Conservation (phyloP, 1,284 basidiomycete species). For the Tilletia setariae region DNA sequence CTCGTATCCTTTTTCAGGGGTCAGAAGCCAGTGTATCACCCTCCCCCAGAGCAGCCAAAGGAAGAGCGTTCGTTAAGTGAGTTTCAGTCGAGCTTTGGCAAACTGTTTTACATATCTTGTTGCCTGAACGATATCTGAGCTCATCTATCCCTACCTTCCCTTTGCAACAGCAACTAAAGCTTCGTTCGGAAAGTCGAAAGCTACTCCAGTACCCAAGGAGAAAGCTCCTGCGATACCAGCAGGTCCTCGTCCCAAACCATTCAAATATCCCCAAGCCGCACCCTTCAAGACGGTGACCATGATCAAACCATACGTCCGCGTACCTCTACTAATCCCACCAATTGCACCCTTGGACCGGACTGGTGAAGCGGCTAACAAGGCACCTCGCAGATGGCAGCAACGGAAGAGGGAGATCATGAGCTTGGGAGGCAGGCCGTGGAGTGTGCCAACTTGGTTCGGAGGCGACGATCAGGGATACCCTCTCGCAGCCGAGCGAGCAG, state of each 20-base stretch:
- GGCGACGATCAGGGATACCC: conserved; percentile 28
- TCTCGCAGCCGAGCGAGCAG: background rate
- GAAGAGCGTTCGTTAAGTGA: conserved; percentile 26
- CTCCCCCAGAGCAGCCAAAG: conserved; percentile 31
- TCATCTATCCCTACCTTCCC: conserved; percentile 18
- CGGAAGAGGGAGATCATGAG: conserved; percentile 38
- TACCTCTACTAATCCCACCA: conserved; percentile 34
- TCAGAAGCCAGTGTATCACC: conserved; percentile 48
- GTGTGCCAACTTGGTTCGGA: conserved; percentile 38
- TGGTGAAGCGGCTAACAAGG: conserved; percentile 1
- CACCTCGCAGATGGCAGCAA: conserved; percentile 35
- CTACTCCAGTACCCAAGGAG: conserved; percentile 20
- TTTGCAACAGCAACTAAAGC: background rate
- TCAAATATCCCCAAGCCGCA: conserved; percentile 39
- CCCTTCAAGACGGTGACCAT: conserved; percentile 30
- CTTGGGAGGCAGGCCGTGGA: conserved; percentile 43
- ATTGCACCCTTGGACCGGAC: conserved; percentile 36
- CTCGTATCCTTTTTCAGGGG: conserved; percentile 21
- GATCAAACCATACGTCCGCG: conserved; percentile 37
- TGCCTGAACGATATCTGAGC: conserved; percentile 5
- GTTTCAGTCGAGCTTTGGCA: conserved; percentile 9
- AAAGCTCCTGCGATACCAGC: conserved; percentile 8
- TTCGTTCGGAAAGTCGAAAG: background rate
- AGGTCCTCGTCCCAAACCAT: conserved; percentile 14
- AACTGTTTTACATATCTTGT: background rate